These are phyloP conservation scores for Colletotrichum liriopes DNA, from an alignment of 2,329 filamentous ascomycete species.

Conservation along the genomic window DNA sequence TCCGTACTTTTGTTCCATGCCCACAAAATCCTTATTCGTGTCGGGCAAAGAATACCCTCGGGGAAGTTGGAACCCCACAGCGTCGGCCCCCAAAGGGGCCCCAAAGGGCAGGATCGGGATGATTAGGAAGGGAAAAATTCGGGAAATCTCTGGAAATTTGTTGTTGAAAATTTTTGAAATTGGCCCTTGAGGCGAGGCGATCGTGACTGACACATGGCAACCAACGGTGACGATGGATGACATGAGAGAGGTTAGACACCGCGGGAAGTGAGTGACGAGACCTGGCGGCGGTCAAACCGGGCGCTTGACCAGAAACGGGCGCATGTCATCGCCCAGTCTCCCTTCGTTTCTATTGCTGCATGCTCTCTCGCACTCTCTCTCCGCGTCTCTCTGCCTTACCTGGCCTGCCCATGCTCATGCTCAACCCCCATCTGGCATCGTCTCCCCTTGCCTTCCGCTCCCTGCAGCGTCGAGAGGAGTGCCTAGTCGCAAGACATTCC, in stretches of 20 bases:
- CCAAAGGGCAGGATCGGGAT: conserved; percentile 13
- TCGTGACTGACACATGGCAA: conserved; percentile 11
- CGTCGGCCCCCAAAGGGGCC: conserved; percentile 13
- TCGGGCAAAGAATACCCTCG: conserved; percentile 23
- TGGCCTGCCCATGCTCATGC: background rate
- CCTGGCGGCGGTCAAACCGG: background rate
- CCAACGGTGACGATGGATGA: conserved; percentile 3
- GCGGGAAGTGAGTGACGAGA: background rate
- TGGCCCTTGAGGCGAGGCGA: conserved; percentile 1
- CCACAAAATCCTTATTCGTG: conserved; percentile 14
- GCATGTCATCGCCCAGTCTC: conserved; percentile 3
- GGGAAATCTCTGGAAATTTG: background rate
- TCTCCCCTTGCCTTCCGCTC: conserved; percentile 4
- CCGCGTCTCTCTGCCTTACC: background rate
- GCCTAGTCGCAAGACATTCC: conserved; percentile 6
- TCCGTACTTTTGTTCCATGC: background rate
- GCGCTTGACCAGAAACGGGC: conserved; percentile 27
- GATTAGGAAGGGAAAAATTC: conserved; percentile 2
- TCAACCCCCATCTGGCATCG: no score
- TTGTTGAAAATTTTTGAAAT: conserved; percentile 21
- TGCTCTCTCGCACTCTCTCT: background rate
- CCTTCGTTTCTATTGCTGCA: conserved; percentile 10
- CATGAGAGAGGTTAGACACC: background rate
- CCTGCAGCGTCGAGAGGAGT: conserved; percentile 1
- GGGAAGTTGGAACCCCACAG: conserved; percentile 29